phyloP scores from a whole-genome alignment of 140 eudicot species.

The Erigeron philadelphicus region DNA sequence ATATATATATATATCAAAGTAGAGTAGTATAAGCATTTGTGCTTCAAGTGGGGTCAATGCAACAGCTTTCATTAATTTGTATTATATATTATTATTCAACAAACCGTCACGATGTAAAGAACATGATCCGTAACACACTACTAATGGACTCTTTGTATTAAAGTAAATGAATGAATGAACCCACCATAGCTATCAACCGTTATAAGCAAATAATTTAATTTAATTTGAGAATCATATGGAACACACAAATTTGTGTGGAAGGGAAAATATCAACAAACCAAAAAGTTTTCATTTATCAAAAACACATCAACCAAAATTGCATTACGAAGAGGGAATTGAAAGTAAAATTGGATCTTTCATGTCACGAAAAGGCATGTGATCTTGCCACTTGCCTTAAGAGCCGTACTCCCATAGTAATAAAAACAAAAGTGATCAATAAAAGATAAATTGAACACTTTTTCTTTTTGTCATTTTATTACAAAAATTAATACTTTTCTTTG shows the following conservation, averaged over 20 bases:
- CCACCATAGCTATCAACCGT: neutral
- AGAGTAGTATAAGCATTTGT: neutral
- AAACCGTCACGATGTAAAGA: neutral
- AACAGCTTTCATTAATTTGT: slow-evolving; percentile 1
- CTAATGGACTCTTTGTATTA: neutral
- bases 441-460: slow-evolving; percentile 3
- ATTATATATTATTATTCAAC: neutral
- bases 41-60: neutral
- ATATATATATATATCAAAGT: too few species aligned
- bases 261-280: neutral
- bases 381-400: slow-evolving; percentile 31
- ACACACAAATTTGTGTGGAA: slow-evolving; percentile 6
- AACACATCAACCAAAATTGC: slow-evolving; percentile 8
- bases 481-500: neutral
- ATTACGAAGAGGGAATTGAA: slow-evolving; percentile 2
- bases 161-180: neutral
- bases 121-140: too few species aligned
- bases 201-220: neutral
- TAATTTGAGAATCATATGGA: neutral
- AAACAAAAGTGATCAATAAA: slow-evolving; percentile 22
- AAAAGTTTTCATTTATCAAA: neutral
- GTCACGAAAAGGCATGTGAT: slow-evolving; percentile 33
- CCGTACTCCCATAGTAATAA: slow-evolving; percentile 20
- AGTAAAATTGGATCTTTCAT: slow-evolving; percentile 34
- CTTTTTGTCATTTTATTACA: slow-evolving; percentile 20